Conservation (phyloP, 768 basidiomycete genomes). For the Saitozyma sp. region DNA sequence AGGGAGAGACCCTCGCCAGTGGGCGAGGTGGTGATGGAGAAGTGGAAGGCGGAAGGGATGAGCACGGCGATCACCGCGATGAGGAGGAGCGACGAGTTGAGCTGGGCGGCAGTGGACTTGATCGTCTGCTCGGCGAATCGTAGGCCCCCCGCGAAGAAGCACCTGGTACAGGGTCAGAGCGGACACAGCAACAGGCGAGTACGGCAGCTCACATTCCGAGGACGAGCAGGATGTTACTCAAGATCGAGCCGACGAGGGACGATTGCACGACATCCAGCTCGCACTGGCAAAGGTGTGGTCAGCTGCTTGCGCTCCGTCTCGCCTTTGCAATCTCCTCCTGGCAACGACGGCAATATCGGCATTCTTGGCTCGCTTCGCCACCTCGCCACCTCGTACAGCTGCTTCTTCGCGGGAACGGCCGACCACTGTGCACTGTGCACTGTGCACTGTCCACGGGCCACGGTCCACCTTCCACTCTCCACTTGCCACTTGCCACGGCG, state of each 20-base stretch:
- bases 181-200: neutral
- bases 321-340: too few relatives aligned
- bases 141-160: constrained; percentile 55
- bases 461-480: too few relatives aligned
- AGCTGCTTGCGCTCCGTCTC: too few relatives aligned
- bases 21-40: constrained; percentile 24
- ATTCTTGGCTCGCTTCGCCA: too few relatives aligned
- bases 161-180: too few relatives aligned
- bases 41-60: constrained; percentile 51
- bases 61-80: constrained; percentile 54
- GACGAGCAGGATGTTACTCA: constrained; percentile 56
- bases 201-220: constrained; percentile 41
- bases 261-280: constrained; percentile 62
- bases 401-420: too few relatives aligned
- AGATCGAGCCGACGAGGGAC: constrained; percentile 59
- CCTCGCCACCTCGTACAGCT: too few relatives aligned
- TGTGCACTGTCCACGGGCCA: too few relatives aligned
- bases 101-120: constrained; percentile 59
- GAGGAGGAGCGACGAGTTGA: constrained; percentile 52
- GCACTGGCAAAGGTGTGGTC: constrained; percentile 21
- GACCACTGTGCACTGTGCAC: too few relatives aligned
- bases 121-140: constrained; percentile 61
- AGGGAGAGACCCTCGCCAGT: constrained; percentile 24
- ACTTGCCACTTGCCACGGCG: too few relatives aligned
- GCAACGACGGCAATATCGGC: too few relatives aligned